These are phyloP conservation scores for Raffaelea ambrosiae DNA, from an alignment of 2,329 filamentous ascomycete species.

Conservation along the genomic window DNA sequence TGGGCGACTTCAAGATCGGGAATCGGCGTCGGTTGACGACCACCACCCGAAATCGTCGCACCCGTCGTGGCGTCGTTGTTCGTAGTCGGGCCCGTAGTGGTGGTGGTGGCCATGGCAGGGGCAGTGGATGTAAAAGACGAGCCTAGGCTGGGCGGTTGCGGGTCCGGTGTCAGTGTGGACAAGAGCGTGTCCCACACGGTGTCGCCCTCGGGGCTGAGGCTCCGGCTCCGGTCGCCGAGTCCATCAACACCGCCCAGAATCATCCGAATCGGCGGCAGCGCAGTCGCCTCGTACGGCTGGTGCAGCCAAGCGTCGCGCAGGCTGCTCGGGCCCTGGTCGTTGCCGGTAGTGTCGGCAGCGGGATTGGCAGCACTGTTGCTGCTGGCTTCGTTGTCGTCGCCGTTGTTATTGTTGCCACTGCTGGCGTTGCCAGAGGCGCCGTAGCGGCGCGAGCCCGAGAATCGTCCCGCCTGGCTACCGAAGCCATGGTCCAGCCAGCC, in stretches of 20 bases:
- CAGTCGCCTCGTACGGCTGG: neutral
- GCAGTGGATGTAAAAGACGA: conserved; percentile 74
- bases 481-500: no score
- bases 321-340: neutral
- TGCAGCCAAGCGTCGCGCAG: neutral
- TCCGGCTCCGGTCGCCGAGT: conserved; percentile 76
- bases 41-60: no score
- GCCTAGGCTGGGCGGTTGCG: conserved; percentile 67
- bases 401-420: neutral
- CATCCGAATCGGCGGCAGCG: conserved; percentile 4
- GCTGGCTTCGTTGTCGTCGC: neutral
- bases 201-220: conserved; percentile 62
- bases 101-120: conserved; percentile 31
- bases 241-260: conserved; percentile 46
- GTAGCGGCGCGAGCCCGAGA: no score
- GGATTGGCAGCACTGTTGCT: neutral
- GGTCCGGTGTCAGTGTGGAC: conserved; percentile 72
- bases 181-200: conserved; percentile 72
- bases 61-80: neutral
- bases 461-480: no score
- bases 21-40: neutral
- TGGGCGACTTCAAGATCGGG: neutral
- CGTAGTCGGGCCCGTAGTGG: no score
- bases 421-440: neutral
- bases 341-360: neutral